Percentiles rank a stretch among this genome's conserved stretches.
Evolutionary conservation across 1,284 basidiomycete genomes (phyloP).

Genomic region (Austroboletus olivaceoglutinosus): DNA sequence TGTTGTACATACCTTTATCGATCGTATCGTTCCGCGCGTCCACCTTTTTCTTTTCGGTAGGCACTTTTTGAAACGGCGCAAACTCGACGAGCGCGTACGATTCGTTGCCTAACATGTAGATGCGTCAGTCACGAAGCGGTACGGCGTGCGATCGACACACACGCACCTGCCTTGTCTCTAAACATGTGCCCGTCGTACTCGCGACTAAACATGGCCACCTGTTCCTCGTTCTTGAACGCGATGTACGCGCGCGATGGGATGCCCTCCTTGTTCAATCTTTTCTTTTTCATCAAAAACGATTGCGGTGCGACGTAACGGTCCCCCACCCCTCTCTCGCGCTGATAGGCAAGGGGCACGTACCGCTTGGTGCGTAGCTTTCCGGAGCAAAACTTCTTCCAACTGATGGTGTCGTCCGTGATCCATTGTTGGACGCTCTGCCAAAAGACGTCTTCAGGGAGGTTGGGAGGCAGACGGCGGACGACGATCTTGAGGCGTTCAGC

Average conservation of each 20-base stretch:
- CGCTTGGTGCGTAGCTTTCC: slow-evolving; percentile 69
- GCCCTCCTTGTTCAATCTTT: slow-evolving; percentile 76
- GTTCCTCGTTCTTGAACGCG: slow-evolving; percentile 76
- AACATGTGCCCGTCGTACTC: slow-evolving; percentile 93
- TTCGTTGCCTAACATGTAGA: slow-evolving; percentile 65
- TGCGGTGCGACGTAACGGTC: neutral
- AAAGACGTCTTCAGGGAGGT: slow-evolving; percentile 88
- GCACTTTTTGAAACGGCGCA: slow-evolving; percentile 87
- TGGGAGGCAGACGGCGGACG: slow-evolving; percentile 86
- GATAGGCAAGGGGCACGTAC: slow-evolving; percentile 41
- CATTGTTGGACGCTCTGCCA: slow-evolving; percentile 88
- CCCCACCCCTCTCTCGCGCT: neutral
- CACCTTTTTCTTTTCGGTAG: slow-evolving; percentile 68
- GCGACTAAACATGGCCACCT: slow-evolving; percentile 73
- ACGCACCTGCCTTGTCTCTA: slow-evolving; percentile 81
- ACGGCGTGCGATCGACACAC: neutral
- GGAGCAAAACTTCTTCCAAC: slow-evolving; percentile 65
- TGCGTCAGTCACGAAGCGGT: neutral
- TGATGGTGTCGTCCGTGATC: slow-evolving; percentile 72
- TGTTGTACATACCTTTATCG: slow-evolving; percentile 19
- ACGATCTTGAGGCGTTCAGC: slow-evolving; percentile 81
- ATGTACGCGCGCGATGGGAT: slow-evolving; percentile 89
- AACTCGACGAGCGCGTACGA: slow-evolving; percentile 90
- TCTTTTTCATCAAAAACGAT: neutral
- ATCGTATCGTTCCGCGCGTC: slow-evolving; percentile 39